phyloP scores from a whole-genome alignment of 1,284 basidiomycete species.

The Leucoagaricus sp. region DNA sequence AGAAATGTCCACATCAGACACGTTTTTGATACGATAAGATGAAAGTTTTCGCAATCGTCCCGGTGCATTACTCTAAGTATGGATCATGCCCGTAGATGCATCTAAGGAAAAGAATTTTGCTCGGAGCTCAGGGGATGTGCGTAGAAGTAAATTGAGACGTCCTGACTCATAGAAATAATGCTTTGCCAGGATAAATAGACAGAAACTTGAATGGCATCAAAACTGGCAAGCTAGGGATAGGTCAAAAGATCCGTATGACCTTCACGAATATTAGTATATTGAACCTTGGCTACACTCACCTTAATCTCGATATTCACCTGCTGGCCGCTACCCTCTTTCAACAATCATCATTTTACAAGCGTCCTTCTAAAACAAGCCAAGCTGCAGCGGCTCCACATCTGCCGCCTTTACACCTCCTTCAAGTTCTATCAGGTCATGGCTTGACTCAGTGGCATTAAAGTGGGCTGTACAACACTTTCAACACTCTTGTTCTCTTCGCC shows the following conservation, averaged over 20 bases:
- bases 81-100: neutral
- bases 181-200: too few relatives aligned
- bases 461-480: neutral
- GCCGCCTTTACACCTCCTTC: neutral
- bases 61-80: neutral
- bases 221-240: too few relatives aligned
- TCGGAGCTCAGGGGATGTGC: too few relatives aligned
- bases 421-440: neutral
- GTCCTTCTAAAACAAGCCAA: neutral
- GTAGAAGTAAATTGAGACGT: too few relatives aligned
- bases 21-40: slow-evolving; percentile 15
- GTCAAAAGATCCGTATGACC: too few relatives aligned
- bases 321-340: neutral
- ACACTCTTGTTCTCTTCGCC: neutral
- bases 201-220: too few relatives aligned
- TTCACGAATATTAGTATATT: too few relatives aligned
- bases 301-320: neutral
- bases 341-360: slow-evolving; percentile 5
- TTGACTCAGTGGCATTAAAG: neutral
- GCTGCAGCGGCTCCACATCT: neutral
- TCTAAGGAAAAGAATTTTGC: too few relatives aligned
- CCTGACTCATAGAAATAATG: too few relatives aligned
- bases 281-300: too few relatives aligned
- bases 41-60: neutral
- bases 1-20: slow-evolving; percentile 6